These are phyloP conservation scores for Ruellia speciosa DNA, from an alignment of 305 asterid genomes.

Conservation along the genomic window DNA sequence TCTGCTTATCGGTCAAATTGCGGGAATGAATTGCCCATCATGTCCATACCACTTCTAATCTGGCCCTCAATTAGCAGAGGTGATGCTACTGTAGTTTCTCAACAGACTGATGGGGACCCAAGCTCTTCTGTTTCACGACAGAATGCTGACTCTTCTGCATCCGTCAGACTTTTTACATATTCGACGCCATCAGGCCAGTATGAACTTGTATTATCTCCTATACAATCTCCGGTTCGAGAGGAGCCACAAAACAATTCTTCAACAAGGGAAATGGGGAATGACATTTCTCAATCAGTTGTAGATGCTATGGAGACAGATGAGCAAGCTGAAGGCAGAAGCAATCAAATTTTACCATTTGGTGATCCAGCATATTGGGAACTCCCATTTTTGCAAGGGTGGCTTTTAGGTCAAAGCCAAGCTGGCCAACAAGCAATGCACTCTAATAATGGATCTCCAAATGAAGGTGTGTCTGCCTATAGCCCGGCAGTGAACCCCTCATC, in stretches of 20 bases:
- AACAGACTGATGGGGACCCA: conserved; percentile 35
- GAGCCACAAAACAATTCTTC: conserved; percentile 42
- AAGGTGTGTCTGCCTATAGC: conserved; percentile 35
- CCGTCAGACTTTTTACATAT: conserved; percentile 76
- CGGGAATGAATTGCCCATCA: conserved; percentile 55
- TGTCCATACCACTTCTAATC: conserved; percentile 61
- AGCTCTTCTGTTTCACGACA: conserved; percentile 41
- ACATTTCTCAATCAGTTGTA: conserved; percentile 37
- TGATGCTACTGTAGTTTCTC: conserved; percentile 40
- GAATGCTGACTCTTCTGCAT: conserved; percentile 56
- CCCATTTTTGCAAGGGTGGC: conserved; percentile 95
- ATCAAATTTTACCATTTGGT: conserved; percentile 64
- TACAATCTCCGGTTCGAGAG: conserved; percentile 57
- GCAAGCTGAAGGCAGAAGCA: conserved; percentile 54
- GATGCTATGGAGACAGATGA: conserved; percentile 72
- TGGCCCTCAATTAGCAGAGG: conserved; percentile 64
- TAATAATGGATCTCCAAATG: conserved; percentile 42
- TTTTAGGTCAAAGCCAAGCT: conserved; percentile 91
- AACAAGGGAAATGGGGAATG: conserved; percentile 36
- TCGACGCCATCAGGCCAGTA: conserved; percentile 87
- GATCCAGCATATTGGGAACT: conserved; percentile 86
- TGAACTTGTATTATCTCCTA: conserved; percentile 70
- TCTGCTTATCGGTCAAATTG: conserved; percentile 47
- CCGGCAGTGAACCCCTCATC: conserved; percentile 38
- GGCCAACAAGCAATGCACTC: conserved; percentile 53